Conservation (phyloP, 2,329 filamentous ascomycete species). For the Hypoxylon sp. region DNA sequence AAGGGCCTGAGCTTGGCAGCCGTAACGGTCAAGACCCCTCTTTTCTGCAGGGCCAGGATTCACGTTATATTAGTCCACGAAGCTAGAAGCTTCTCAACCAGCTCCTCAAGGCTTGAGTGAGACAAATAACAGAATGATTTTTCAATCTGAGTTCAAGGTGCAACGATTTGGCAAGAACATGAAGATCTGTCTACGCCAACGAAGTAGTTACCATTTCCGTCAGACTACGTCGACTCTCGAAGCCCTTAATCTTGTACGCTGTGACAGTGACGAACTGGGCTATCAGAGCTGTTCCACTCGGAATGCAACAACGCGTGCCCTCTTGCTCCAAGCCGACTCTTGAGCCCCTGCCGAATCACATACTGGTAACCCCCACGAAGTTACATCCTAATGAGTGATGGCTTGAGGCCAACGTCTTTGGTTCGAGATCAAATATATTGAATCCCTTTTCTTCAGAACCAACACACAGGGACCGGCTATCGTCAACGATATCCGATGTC, state of each 20-base stretch:
- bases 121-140: neutral
- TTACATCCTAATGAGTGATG: neutral
- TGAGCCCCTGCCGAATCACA: slow-evolving; percentile 25
- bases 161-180: slow-evolving; percentile 4
- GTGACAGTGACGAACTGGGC: slow-evolving; percentile 40
- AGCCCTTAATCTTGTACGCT: slow-evolving; percentile 42
- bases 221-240: slow-evolving; percentile 25
- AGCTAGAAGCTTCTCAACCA: neutral
- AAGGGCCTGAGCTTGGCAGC: slow-evolving; percentile 3
- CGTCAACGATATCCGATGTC: slow-evolving; percentile 23
- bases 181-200: slow-evolving; percentile 19
- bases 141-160: neutral
- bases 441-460: slow-evolving; percentile 3
- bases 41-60: slow-evolving; percentile 23
- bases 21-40: slow-evolving; percentile 15
- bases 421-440: slow-evolving; percentile 16
- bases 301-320: slow-evolving; percentile 32
- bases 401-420: slow-evolving; percentile 7
- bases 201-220: slow-evolving; percentile 37
- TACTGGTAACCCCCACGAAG: slow-evolving; percentile 24
- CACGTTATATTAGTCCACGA: slow-evolving; percentile 8
- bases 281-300: slow-evolving; percentile 33
- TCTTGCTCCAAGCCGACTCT: slow-evolving; percentile 20
- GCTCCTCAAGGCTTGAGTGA: slow-evolving; percentile 5
- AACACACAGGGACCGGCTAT: slow-evolving; percentile 10